Evolutionary conservation across 2,329 filamentous ascomycete genomes (phyloP).

Genomic region (Drechslerella coelobrocha): DNA sequence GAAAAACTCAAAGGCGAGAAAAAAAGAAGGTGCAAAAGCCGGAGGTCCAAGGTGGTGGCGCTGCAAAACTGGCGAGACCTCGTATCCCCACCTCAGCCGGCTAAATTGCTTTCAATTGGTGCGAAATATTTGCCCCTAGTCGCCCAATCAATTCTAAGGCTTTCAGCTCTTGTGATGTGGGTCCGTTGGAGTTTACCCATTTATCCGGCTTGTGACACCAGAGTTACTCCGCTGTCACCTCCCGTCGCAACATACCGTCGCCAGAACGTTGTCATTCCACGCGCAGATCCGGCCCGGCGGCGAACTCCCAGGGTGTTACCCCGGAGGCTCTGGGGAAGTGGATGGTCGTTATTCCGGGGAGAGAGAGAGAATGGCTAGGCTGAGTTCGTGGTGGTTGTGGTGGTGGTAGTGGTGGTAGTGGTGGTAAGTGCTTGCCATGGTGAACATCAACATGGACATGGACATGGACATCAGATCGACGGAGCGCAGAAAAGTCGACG

Average conservation of each 20-base stretch:
- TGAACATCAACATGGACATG: too few relatives aligned
- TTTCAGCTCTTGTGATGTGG: slow-evolving; percentile 26
- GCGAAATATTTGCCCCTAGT: slow-evolving; percentile 37
- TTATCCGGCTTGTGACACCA: slow-evolving; percentile 39
- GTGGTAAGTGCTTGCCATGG: too few relatives aligned
- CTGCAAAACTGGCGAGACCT: slow-evolving; percentile 16
- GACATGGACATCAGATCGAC: too few relatives aligned
- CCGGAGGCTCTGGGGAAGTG: too few relatives aligned
- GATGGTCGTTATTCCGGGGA: too few relatives aligned
- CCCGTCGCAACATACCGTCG: slow-evolving; percentile 8
- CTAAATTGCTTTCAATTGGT: slow-evolving; percentile 51
- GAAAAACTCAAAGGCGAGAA: not conserved
- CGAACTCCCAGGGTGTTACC: too few relatives aligned
- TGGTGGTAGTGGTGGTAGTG: too few relatives aligned
- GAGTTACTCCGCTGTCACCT: slow-evolving; percentile 30
- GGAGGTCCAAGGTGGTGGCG: slow-evolving; percentile 50
- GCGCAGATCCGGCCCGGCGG: not conserved
- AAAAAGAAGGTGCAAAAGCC: slow-evolving; percentile 3
- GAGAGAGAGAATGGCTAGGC: too few relatives aligned
- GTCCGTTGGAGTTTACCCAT: slow-evolving; percentile 45
- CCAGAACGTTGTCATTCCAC: not conserved
- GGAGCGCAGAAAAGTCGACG: too few relatives aligned
- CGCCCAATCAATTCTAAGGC: slow-evolving; percentile 36
- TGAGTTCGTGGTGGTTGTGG: too few relatives aligned
- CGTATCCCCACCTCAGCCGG: slow-evolving; percentile 34